phyloP scores from a whole-genome alignment of 805 yeast genomes.

The Yarrowia sp. region DNA sequence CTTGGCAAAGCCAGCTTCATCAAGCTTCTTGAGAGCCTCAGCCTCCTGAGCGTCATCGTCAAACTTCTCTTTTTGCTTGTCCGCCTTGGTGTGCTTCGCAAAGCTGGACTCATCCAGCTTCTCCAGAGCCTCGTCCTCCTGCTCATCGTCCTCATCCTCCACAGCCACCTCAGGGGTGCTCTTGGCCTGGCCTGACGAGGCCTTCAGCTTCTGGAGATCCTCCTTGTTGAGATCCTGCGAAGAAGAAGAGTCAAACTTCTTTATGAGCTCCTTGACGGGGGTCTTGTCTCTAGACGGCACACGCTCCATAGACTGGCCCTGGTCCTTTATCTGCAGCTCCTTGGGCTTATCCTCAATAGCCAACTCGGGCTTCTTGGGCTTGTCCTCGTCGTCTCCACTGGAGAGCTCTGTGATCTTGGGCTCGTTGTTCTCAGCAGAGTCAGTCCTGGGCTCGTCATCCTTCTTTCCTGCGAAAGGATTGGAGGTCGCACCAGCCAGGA shows the following conservation, averaged over 20 bases:
- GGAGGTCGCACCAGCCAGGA: neutral
- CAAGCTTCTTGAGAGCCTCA: neutral
- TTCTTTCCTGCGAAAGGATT: constrained; percentile 14
- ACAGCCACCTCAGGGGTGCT: constrained; percentile 1
- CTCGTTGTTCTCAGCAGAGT: neutral
- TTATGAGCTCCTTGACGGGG: constrained; percentile 8
- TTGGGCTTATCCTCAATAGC: neutral
- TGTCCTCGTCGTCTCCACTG: neutral
- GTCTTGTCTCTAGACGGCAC: constrained; percentile 1
- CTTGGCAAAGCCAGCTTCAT: constrained; percentile 4
- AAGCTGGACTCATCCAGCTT: constrained; percentile 3
- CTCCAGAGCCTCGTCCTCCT: constrained; percentile 26
- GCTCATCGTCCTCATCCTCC: constrained; percentile 24
- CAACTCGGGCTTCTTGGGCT: neutral
- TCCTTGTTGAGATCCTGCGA: constrained; percentile 15
- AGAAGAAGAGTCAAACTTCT: constrained; percentile 24
- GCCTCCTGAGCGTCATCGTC: constrained; percentile 22
- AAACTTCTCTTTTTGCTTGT: neutral
- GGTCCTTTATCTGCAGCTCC: constrained; percentile 11
- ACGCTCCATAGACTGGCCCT: constrained; percentile 6
- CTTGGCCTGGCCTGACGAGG: neutral
- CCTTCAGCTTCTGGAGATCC: constrained; percentile 21
- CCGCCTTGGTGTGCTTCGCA: neutral
- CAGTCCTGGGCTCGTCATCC: neutral
- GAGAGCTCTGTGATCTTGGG: neutral